Evolutionary conservation across 306 rosid genomes (phyloP).

Genomic region (Quercus wislizeni): DNA sequence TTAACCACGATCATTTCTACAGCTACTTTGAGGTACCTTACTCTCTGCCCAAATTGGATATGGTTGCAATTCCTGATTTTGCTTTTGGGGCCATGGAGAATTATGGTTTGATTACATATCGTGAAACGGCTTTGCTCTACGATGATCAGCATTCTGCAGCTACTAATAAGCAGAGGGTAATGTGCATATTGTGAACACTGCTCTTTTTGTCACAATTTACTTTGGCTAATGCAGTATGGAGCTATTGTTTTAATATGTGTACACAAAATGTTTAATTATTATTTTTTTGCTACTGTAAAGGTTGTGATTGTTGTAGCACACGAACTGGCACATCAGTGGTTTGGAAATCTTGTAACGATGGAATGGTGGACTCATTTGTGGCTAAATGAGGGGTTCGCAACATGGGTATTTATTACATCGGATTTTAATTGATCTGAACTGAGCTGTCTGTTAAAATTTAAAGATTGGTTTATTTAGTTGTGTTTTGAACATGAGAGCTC

Average conservation of each 20-base stretch:
- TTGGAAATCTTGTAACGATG: slow-evolving; percentile 98
- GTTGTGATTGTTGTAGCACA: slow-evolving; percentile 89
- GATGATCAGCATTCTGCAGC: slow-evolving; percentile 92
- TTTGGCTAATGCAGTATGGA: slow-evolving; percentile 20
- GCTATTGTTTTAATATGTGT: slow-evolving; percentile 30
- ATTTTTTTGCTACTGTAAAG: slow-evolving; percentile 43
- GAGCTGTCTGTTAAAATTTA: too few relatives aligned
- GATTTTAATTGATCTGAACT: slow-evolving; percentile 54
- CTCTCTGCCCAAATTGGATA: slow-evolving; percentile 85
- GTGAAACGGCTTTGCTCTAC: slow-evolving; percentile 90
- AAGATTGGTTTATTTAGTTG: too few relatives aligned
- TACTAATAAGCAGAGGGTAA: slow-evolving; percentile 84
- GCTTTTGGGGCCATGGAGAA: slow-evolving; percentile 99
- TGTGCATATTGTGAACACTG: slow-evolving; percentile 19
- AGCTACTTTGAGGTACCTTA: slow-evolving; percentile 89
- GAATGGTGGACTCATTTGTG: slow-evolving; percentile 99
- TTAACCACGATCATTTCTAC: slow-evolving; percentile 32
- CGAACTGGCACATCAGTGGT: slow-evolving; percentile 98
- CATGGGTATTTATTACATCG: slow-evolving; percentile 75
- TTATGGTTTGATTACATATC: slow-evolving; percentile 89
- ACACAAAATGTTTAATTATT: slow-evolving; percentile 11
- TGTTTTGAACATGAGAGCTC: too few relatives aligned
- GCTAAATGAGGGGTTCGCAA: slow-evolving; percentile 97
- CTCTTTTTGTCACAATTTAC: slow-evolving; percentile 10
- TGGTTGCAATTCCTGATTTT: slow-evolving; percentile 95